These are phyloP conservation scores for Thermomucor indicae-seudaticae DNA, from an alignment of 371 early-diverging fungal species.

Conservation along the genomic window DNA sequence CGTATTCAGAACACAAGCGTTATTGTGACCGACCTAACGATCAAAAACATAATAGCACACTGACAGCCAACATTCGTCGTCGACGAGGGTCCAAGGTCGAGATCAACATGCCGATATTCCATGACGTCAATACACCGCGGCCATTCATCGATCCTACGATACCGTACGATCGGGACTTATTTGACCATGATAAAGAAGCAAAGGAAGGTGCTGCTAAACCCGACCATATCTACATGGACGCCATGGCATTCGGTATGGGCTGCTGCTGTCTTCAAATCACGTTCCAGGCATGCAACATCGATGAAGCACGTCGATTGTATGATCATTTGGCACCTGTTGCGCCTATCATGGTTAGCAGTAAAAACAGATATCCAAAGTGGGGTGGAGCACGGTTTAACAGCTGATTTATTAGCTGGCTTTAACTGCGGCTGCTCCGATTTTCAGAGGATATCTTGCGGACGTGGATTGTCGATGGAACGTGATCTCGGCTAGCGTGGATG, in stretches of 20 bases:
- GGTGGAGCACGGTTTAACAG: background rate
- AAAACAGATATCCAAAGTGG: background rate
- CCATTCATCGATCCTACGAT: slow-evolving; percentile 91
- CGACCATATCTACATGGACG: slow-evolving; percentile 97
- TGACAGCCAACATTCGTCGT: slow-evolving; percentile 91
- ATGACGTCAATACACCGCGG: slow-evolving; percentile 79
- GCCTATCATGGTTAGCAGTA: slow-evolving; percentile 77
- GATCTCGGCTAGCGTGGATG: slow-evolving; percentile 93
- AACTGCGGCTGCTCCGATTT: slow-evolving; percentile 94
- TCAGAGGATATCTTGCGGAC: slow-evolving; percentile 92
- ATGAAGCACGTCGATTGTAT: slow-evolving; percentile 91
- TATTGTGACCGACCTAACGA: background rate
- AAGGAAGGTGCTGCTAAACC: slow-evolving; percentile 74
- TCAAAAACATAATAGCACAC: slow-evolving; percentile 53
- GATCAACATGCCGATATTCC: slow-evolving; percentile 84
- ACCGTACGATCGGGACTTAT: slow-evolving; percentile 56
- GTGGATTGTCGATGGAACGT: slow-evolving; percentile 99
- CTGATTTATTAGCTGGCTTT: slow-evolving; percentile 65
- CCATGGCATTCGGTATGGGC: slow-evolving; percentile 99
- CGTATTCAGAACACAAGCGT: slow-evolving; percentile 12
- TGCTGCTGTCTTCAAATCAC: slow-evolving; percentile 99
- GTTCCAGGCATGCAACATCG: slow-evolving; percentile 95
- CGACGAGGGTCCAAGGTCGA: slow-evolving; percentile 92
- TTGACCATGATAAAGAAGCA: slow-evolving; percentile 63
- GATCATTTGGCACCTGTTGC: slow-evolving; percentile 94